Base-by-base conservation (phyloP, 495 filamentous ascomycete species). In the Stereocaulon alpinum region DNA sequence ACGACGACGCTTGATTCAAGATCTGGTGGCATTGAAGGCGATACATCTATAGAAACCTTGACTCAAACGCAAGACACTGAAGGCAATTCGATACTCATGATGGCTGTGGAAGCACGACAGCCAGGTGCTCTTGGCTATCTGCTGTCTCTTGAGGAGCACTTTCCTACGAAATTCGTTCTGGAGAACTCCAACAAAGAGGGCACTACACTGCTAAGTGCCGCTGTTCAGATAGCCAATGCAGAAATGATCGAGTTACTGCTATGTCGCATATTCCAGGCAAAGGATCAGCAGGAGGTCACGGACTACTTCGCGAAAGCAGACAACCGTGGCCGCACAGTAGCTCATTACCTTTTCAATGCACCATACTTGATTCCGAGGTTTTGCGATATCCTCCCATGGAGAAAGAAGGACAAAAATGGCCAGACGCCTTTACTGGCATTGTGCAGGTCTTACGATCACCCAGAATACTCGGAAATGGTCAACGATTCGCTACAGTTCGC, bases 341-440 rank as follows among this genome's bases (percentile, higher is more conserved):
- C 84, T 3, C 94, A 99, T 71, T 99, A 97, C 67, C 75, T 99
- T n/a, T 99, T 97, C 73, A 89, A 92, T 68, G 84, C 88, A 4
- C 93, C 92, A 4, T 79, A 82, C 24, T 74, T 97, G 37, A 88
- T 97, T 66, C 72, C 73, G 29, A 76, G 80, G 47, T 81, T 97
- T 47, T 89, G 89, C 15, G 76, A 77, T 27, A 69, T 91, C 65
- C 72, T 97, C 49, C 89, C 92, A 10, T 99, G 94, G 94, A 80
- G 82, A 51, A 80, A 88, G 65, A 90, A 86, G 62, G 94, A 99
- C 69, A 95, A 88, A 65, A 95, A 96, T 70, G 94, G 93, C 0
- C 92, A 96, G 70, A 99, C 94, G 6, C 94, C 94, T 7, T 73
- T 99, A 14, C 96, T 96, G 68, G 94, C 94, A 10, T 74, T 97